These are phyloP conservation scores for Venustampulla echinocandica DNA, from an alignment of 495 filamentous ascomycete genomes.

Conservation along the genomic window DNA sequence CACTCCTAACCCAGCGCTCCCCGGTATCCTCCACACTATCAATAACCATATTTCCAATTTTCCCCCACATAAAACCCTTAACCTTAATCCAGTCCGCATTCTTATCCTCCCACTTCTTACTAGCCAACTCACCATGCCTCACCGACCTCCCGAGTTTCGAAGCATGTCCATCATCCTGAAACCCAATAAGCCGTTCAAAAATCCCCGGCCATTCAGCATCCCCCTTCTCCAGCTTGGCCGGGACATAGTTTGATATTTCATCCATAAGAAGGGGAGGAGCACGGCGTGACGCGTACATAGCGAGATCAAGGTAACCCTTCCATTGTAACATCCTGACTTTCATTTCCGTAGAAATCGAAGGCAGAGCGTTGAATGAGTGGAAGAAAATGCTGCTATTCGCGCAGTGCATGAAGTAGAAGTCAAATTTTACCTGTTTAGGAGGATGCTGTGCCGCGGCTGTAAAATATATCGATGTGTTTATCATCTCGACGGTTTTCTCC, in stretches of 20 bases:
- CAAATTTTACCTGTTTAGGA: constrained; percentile 57
- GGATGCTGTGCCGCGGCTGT: constrained; percentile 54
- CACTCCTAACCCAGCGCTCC: constrained; percentile 44
- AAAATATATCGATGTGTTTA: constrained; percentile 55
- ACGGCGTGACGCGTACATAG: constrained; percentile 52
- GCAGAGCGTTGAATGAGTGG: constrained; percentile 37
- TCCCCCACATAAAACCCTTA: constrained; percentile 61
- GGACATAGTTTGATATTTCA: constrained; percentile 43
- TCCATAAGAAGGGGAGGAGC: constrained; percentile 42
- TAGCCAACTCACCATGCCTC: constrained; percentile 44
- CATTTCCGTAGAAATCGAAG: constrained; percentile 30
- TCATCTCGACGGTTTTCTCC: constrained; percentile 69
- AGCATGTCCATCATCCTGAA: constrained; percentile 70
- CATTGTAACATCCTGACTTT: constrained; percentile 56
- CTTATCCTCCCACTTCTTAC: constrained; percentile 34
- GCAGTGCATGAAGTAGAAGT: constrained; percentile 76
- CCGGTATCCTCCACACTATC: constrained; percentile 44
- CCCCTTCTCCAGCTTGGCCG: constrained; percentile 3
- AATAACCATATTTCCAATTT: constrained; percentile 55
- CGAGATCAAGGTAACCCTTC: constrained; percentile 54
- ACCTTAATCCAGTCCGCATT: constrained; percentile 42
- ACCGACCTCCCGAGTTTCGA: constrained; percentile 66
- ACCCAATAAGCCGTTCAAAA: constrained; percentile 41
- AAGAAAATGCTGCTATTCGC: constrained; percentile 58
- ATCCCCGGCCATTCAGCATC: constrained; percentile 30